These are phyloP conservation scores for Pseudogymnoascus sp. DNA, from an alignment of 2,329 filamentous ascomycete species.

Conservation along the genomic window DNA sequence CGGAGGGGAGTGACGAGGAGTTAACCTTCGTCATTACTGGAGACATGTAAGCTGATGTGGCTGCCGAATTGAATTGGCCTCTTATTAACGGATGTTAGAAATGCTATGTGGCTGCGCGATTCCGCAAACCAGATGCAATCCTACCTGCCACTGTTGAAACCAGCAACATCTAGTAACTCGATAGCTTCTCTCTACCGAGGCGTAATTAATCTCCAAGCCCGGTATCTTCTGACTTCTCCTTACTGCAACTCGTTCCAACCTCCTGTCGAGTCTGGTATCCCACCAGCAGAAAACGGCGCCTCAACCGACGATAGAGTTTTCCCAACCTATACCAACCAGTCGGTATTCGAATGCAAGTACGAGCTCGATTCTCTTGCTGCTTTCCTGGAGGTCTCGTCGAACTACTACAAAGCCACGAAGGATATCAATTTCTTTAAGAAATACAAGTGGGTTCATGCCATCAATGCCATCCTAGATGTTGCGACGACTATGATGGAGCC, in stretches of 20 bases:
- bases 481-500: constrained; percentile 63
- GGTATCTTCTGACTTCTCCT: constrained; percentile 60
- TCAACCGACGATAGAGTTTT: constrained; percentile 52
- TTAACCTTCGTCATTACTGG: constrained; percentile 52
- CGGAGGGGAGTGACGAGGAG: constrained; percentile 53
- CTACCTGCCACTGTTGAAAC: constrained; percentile 53
- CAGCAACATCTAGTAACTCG: constrained; percentile 45
- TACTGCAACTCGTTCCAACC: constrained; percentile 92
- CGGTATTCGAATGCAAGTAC: constrained; percentile 94
- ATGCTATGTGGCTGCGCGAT: constrained; percentile 87
- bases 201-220: constrained; percentile 62
- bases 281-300: constrained; percentile 52
- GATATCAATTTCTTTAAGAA: constrained; percentile 68
- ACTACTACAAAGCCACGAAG: constrained; percentile 68
- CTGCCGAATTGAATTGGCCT: constrained; percentile 44
- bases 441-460: constrained; percentile 62
- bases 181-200: constrained; percentile 62
- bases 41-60: constrained; percentile 36
- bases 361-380: constrained; percentile 86
- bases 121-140: constrained; percentile 69
- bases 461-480: constrained; percentile 61
- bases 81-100: constrained; percentile 48
- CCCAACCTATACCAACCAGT: constrained; percentile 58
- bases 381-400: constrained; percentile 72
- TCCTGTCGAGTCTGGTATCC: constrained; percentile 63